Evolutionary conservation across 2,329 filamentous ascomycete species (phyloP).

Genomic region (Colletotrichum cordylinicola): DNA sequence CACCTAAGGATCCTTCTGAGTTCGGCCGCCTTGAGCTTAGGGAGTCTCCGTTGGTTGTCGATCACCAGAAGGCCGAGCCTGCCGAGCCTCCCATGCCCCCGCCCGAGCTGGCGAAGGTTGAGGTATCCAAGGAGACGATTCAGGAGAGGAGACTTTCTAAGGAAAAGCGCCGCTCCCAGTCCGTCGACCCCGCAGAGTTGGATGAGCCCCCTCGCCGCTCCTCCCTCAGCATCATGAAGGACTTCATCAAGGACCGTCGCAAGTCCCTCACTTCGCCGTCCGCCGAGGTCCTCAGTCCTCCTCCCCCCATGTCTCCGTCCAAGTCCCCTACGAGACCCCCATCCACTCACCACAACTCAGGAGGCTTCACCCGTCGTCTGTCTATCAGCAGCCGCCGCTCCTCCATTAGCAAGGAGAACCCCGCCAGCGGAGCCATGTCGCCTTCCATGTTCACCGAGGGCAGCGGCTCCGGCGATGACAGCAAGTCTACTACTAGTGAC

Average conservation of each 20-base stretch:
- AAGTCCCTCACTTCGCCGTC: slow-evolving; percentile 55
- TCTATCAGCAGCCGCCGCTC: slow-evolving; percentile 70
- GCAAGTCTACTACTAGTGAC: slow-evolving; percentile 44
- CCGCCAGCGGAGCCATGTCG: slow-evolving; percentile 33
- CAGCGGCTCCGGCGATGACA: slow-evolving; percentile 54
- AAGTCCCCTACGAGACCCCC: slow-evolving; percentile 53
- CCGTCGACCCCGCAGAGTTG: slow-evolving; percentile 38
- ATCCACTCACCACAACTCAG: slow-evolving; percentile 45
- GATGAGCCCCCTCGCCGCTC: slow-evolving; percentile 55
- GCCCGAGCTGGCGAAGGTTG: slow-evolving; percentile 27
- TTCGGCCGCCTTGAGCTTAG: slow-evolving; percentile 57
- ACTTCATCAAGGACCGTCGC: slow-evolving; percentile 66
- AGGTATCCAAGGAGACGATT: slow-evolving; percentile 48
- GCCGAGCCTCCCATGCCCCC: slow-evolving; percentile 29
- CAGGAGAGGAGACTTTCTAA: slow-evolving; percentile 54
- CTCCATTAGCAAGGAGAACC: slow-evolving; percentile 52
- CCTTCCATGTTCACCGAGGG: slow-evolving; percentile 48
- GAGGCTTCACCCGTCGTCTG: slow-evolving; percentile 61
- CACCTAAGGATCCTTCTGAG: slow-evolving; percentile 47
- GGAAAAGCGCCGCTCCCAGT: slow-evolving; percentile 41
- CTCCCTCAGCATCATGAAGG: slow-evolving; percentile 64
- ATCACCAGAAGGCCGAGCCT: slow-evolving; percentile 52
- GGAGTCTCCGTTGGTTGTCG: slow-evolving; percentile 64
- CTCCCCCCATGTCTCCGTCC: slow-evolving; percentile 32
- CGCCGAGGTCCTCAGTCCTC: slow-evolving; percentile 42